Evolutionary conservation across 495 filamentous ascomycete genomes (phyloP), one percentile per base, ranked within the genome.

Genomic region (Penicillium pulvis): DNA sequence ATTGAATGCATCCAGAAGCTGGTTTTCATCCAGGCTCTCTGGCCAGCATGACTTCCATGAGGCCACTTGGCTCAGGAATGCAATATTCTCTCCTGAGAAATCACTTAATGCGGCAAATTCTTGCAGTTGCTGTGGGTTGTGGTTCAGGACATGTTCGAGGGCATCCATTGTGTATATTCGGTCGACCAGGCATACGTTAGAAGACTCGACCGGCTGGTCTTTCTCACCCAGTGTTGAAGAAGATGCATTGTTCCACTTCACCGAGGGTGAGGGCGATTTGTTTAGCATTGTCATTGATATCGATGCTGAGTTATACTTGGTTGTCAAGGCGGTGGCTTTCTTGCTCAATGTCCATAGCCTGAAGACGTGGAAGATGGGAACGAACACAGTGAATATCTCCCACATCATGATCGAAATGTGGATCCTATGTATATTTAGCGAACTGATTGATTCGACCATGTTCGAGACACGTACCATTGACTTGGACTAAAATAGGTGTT

Each of bases 371-470:
- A 49, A 60, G 43, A 55, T 44, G 14, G 57, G 57, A 3, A 60
- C 51, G 24, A 60, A 60, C 12, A 60, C 57, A 20, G 57, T 60
- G 51, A 55, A 55, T 10, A 60, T 55, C 30, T 60, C 57, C 51
- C 42, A 55, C 31, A 55, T 35, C 31, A 55, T 43, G 16, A 60
- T 60, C 3, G 58, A 55, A 1, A 60, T 2, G 28, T 52, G 36
- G n/a, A 60, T 60, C 58, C 58, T 60, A 12, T 55, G 9, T 7
- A 2, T 33, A 10, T 9, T 53, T 53, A 35, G 56, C 16, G 12
- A 33, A 41, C 16, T 41, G 2, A 6, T 41, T 8, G 14, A n/a
- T 17, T 41, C 39, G 7, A 41, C n/a, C 6, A 12, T 50, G 26
- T 2, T 33, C 11, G 2, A 7, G 14, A 41, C 17, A 50, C 51